Conservation (phyloP, 163 green algal genomes). For the Volvox carteri region DNA sequence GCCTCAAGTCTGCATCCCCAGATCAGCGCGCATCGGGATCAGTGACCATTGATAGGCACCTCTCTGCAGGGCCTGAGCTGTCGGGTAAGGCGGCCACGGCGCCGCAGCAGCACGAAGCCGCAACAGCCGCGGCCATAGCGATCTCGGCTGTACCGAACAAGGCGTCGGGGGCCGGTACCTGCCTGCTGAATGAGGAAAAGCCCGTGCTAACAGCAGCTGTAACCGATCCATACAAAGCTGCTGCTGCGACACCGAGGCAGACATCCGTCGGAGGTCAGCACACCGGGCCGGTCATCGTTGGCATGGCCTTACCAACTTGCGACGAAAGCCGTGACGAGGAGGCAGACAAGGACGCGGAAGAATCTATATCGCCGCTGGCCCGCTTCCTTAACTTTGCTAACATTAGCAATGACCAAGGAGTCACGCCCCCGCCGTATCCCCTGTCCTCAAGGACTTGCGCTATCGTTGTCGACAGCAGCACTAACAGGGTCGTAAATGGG, state of each 20-base stretch:
- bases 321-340: not conserved
- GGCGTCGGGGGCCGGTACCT: no score
- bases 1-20: not conserved
- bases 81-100: not conserved
- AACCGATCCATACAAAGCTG: not conserved
- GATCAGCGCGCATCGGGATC: not conserved
- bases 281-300: not conserved
- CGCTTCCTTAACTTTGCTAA: constrained; percentile 39
- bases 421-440: not conserved
- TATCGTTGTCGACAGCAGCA: not conserved
- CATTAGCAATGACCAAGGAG: not conserved
- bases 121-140: not conserved
- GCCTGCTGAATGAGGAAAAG: no score
- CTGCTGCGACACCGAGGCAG: not conserved
- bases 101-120: not conserved
- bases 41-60: not conserved
- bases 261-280: not conserved
- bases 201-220: not conserved
- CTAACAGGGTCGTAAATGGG: not conserved
- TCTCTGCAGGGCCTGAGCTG: not conserved
- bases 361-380: constrained; percentile 20
- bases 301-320: constrained; percentile 17
- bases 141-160: no score
- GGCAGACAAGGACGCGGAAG: not conserved
- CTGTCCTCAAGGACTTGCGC: not conserved